Base-by-base conservation (phyloP, 495 filamentous ascomycete genomes). In the Penicillium lagena region DNA sequence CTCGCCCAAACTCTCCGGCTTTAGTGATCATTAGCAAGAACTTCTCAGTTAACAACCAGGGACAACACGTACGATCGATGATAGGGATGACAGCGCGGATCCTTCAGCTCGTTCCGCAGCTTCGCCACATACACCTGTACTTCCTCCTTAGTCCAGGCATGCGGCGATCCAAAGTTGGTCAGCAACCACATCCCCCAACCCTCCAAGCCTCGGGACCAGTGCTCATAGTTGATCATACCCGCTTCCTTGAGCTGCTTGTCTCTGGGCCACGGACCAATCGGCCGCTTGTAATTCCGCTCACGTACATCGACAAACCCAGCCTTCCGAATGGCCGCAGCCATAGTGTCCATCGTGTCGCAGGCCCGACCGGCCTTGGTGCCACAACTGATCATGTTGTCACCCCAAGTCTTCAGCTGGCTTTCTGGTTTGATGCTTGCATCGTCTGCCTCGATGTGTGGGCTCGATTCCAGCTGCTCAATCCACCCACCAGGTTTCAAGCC, bases 391-490 rank as follows among this genome's bases (percentile, higher is more conserved):
- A 55, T 48, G 11, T 47, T 36, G 7, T 39, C 27, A 0, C 44
- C 49, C 38, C 42, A 58, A 5, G 52, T 30, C 0, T 35, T 39
- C 8, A 75, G 38, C 4, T 44, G 30, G 40, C 59, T 64, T 31
- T 55, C 55, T 9, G 55, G 55, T 9, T 47, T 46, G 8, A 68
- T 39, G 34, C 59, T 66, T 34, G 57, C 56, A 51, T 78, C 75
- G 48, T 75, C 70, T 39, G 59, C 64, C 1, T 45, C 34, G 12
- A 69, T 55, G 33, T 40, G 29, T 35, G 60, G 54, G 37, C 52
- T 45, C 5, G 71, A 46, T 37, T 81, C 77, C 37, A 77, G 65
- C 39, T 76, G 53, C 46, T 81, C 78, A 29, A 79, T 58, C 58
- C 70, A 80, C 15, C 71, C 77, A 35, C 77, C 74, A 1, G 76